These are phyloP conservation scores for Fusarium duplospermum DNA, from an alignment of 2,329 filamentous ascomycete species.

Conservation along the genomic window DNA sequence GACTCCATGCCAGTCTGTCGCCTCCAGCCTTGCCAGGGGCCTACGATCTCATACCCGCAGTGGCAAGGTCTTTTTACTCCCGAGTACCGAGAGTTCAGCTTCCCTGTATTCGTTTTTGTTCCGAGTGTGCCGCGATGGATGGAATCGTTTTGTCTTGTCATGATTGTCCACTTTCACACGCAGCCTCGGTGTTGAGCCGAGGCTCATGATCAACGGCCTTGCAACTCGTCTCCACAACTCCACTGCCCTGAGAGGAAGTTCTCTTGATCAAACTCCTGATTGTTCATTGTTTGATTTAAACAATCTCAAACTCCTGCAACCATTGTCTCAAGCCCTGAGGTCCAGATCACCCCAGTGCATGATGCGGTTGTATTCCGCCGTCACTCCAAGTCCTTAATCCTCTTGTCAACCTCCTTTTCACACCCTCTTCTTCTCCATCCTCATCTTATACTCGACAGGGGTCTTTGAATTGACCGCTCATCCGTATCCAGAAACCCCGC, in stretches of 20 bases:
- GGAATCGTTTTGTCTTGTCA: neutral
- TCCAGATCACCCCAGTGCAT: conserved; percentile 32
- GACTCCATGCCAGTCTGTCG: conserved; percentile 24
- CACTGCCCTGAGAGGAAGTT: conserved; percentile 1
- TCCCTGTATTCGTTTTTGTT: neutral
- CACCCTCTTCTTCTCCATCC: conserved; percentile 34
- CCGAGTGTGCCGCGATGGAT: neutral
- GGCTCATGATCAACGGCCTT: conserved; percentile 26
- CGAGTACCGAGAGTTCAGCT: neutral
- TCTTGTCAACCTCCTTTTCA: conserved; percentile 25
- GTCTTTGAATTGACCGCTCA: conserved; percentile 32
- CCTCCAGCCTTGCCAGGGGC: conserved; percentile 27
- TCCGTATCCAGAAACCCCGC: conserved; percentile 35
- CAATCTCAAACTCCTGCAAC: conserved; percentile 8
- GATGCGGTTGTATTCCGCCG: conserved; percentile 29
- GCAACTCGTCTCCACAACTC: conserved; percentile 20
- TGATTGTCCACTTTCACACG: conserved; percentile 28
- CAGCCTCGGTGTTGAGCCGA: conserved; percentile 29
- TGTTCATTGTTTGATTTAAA: conserved; percentile 12
- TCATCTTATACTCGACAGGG: conserved; percentile 33
- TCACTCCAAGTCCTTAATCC: conserved; percentile 17
- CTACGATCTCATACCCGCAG: conserved; percentile 34
- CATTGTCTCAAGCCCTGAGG: conserved; percentile 7
- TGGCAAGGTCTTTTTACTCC: conserved; percentile 13
- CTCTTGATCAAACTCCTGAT: conserved; percentile 16